Conservation (phyloP, 257 asterid species). For the Echites panduratus region DNA sequence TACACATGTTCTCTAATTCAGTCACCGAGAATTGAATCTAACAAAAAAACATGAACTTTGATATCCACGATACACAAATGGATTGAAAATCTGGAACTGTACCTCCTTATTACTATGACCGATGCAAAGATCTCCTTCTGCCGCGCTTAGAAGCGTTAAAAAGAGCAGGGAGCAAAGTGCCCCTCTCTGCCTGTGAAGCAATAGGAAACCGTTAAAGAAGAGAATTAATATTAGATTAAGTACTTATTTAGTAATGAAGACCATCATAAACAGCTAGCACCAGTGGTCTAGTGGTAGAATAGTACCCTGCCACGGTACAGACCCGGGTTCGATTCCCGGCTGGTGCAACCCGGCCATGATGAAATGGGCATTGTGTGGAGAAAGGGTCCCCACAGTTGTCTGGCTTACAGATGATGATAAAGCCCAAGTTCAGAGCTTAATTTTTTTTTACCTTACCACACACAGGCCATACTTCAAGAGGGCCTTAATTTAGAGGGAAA, state of each 20-base stretch:
- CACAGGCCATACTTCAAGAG: too few species aligned
- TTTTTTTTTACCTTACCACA: too few species aligned
- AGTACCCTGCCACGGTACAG: conserved; percentile 99
- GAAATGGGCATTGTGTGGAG: background rate
- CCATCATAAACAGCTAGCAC: background rate
- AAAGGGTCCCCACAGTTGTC: conserved; percentile 3
- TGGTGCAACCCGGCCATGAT: conserved; percentile 51
- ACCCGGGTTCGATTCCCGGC: conserved; percentile 99
- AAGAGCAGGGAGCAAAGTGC: background rate
- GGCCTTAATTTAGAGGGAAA: too few species aligned
- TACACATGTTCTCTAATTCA: background rate
- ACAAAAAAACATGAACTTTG: background rate
- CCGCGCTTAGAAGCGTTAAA: background rate
- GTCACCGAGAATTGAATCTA: background rate
- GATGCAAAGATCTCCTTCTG: background rate
- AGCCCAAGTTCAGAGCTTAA: conserved; percentile 18
- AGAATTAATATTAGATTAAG: too few species aligned
- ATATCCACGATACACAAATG: background rate
- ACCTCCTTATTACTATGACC: background rate
- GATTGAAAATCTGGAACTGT: background rate
- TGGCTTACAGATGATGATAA: too few species aligned
- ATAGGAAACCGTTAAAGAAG: too few species aligned
- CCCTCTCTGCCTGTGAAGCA: background rate
- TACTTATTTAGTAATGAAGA: too few species aligned
- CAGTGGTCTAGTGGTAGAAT: conserved; percentile 29